A percentile compares a stretch with the other conserved stretches of the same genome.
These are phyloP conservation scores for Cucurbita moschata DNA, from an alignment of 306 rosid species.

Conservation along the genomic window DNA sequence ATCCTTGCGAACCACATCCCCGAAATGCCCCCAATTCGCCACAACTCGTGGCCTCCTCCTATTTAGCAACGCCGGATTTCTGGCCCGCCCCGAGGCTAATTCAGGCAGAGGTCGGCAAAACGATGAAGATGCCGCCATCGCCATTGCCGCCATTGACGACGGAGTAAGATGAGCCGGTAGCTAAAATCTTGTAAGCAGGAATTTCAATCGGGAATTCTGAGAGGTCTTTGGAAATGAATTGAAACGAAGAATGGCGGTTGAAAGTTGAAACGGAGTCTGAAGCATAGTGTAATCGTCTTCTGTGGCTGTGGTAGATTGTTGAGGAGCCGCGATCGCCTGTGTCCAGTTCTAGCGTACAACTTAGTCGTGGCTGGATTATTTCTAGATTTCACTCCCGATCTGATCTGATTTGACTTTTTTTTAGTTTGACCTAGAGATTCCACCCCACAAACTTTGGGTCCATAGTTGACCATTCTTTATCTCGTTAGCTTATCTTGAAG, in stretches of 20 bases:
- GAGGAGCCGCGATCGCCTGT: background rate
- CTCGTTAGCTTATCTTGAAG: no score
- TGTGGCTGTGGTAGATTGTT: slow-evolving; percentile 1
- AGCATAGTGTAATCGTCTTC: background rate
- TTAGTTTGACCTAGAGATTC: no score
- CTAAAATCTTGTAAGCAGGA: background rate
- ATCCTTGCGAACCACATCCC: slow-evolving; percentile 51
- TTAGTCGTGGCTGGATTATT: no score
- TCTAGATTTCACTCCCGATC: no score
- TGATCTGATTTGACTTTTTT: no score
- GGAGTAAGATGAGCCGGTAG: background rate
- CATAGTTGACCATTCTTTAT: no score
- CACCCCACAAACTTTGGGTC: no score
- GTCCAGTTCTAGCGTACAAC: background rate
- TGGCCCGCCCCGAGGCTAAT: slow-evolving; percentile 9
- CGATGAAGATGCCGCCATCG: slow-evolving; percentile 15
- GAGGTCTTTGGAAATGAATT: background rate
- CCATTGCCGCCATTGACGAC: slow-evolving; percentile 28
- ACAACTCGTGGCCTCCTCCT: slow-evolving; percentile 21
- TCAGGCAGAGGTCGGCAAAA: slow-evolving; percentile 15
- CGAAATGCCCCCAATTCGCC: slow-evolving; percentile 55
- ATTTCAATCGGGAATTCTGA: background rate
- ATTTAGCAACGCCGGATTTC: slow-evolving; percentile 8
- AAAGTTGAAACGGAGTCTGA: background rate
- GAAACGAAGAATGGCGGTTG: background rate